Percentiles rank a stretch among this genome's conserved stretches.
These are phyloP conservation scores for Phytophthora vignae DNA, from an alignment of 352 stramenopile genomes.

Conservation along the genomic window DNA sequence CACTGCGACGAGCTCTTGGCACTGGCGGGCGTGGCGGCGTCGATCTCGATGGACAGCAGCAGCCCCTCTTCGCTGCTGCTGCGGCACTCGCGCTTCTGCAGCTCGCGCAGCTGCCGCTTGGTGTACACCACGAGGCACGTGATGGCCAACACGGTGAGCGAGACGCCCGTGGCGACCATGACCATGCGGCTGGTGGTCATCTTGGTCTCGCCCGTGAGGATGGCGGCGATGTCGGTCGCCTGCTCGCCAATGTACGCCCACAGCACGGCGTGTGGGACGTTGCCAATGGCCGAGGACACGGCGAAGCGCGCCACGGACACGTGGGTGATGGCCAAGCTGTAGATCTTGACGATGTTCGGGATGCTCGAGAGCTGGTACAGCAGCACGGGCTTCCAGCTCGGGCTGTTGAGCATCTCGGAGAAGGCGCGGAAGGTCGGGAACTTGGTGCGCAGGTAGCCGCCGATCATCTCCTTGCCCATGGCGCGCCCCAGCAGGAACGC, in stretches of 20 bases:
- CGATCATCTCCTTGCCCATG: conserved; percentile 67
- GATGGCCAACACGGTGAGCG: conserved; percentile 65
- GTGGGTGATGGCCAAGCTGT: conserved; percentile 79
- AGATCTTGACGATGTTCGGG: conserved; percentile 84
- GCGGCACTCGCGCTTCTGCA: conserved; percentile 66
- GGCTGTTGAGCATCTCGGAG: conserved; percentile 64
- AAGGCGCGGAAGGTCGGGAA: conserved; percentile 81
- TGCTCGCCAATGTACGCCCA: conserved; percentile 80
- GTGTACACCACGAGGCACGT: conserved; percentile 73
- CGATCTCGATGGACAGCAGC: conserved; percentile 45
- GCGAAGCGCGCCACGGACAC: conserved; percentile 64
- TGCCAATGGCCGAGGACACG: conserved; percentile 63
- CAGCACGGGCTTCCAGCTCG: conserved; percentile 80
- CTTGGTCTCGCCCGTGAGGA: conserved; percentile 61
- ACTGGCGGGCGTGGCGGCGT: conserved; percentile 18
- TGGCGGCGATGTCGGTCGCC: conserved; percentile 68
- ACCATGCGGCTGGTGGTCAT: conserved; percentile 54
- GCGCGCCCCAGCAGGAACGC: conserved; percentile 66
- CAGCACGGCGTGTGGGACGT: conserved; percentile 65
- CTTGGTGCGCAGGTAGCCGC: conserved; percentile 62
- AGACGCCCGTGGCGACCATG: conserved; percentile 48
- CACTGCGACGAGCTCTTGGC: conserved; percentile 24
- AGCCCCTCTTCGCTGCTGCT: conserved; percentile 62
- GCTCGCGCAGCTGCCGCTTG: conserved; percentile 58
- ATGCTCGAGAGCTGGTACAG: conserved; percentile 83